Evolutionary conservation across 2,329 filamentous ascomycete genomes (phyloP).

Genomic region (Didymella pinodella): DNA sequence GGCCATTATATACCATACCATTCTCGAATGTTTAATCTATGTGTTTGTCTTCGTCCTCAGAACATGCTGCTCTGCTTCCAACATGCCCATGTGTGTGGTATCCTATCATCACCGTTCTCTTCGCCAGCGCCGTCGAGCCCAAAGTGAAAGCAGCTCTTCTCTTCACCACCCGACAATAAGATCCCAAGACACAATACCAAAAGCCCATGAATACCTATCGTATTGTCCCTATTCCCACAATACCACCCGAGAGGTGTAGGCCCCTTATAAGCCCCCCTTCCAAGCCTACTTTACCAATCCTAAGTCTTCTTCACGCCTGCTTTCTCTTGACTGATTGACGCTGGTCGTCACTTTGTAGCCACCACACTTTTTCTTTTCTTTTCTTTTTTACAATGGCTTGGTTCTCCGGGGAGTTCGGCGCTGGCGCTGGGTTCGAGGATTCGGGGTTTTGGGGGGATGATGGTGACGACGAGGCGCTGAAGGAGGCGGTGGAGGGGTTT

Average conservation of each 20-base stretch:
- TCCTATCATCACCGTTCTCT: too few species aligned
- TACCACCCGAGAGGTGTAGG: background rate
- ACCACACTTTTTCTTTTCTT: background rate
- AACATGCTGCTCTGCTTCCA: background rate
- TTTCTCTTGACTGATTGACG: background rate
- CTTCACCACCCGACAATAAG: constrained; percentile 3
- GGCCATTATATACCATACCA: constrained; percentile 24
- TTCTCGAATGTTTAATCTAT: constrained; percentile 25
- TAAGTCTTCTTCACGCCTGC: background rate
- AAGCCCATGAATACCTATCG: too few species aligned
- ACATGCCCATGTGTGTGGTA: background rate
- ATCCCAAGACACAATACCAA: background rate
- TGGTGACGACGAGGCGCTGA: background rate
- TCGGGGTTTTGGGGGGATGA: background rate
- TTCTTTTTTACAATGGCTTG: background rate
- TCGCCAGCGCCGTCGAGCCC: background rate
- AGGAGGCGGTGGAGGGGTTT: background rate
- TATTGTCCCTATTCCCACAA: background rate
- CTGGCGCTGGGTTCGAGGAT: constrained; percentile 1
- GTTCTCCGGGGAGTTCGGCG: background rate
- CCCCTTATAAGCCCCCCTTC: background rate
- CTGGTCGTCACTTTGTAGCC: constrained; percentile 5
- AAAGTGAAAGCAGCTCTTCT: background rate
- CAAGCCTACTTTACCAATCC: background rate
- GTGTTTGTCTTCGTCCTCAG: constrained; percentile 1